Percentiles rank a stretch among this genome's conserved stretches.
phyloP scores from a whole-genome alignment of 805 yeast species.

The Metschnikowia reukaufii region DNA sequence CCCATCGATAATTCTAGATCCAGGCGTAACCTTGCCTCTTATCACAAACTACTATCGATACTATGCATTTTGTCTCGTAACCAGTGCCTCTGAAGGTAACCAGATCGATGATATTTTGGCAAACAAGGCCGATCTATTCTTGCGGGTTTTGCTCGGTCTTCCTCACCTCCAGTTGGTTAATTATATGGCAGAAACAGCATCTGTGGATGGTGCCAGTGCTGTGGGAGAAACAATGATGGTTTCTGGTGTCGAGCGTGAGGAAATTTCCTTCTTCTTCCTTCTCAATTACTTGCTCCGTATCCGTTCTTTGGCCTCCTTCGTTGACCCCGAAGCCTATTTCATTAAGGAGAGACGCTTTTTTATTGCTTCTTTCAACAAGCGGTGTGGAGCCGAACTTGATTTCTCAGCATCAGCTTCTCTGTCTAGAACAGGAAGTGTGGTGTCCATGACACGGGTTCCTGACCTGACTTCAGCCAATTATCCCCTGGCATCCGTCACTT shows the following conservation, averaged over 20 bases:
- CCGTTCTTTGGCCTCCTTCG: constrained; percentile 9
- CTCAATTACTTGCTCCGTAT: constrained; percentile 14
- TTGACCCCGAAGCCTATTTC: constrained; percentile 10
- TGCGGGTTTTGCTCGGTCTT: constrained; percentile 16
- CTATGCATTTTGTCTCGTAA: constrained; percentile 16
- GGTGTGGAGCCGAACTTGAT: constrained; percentile 19
- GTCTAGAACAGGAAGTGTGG: constrained; percentile 18
- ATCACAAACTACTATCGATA: constrained; percentile 18
- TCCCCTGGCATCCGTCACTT: constrained; percentile 1
- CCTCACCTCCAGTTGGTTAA: constrained; percentile 17
- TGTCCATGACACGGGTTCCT: constrained; percentile 12
- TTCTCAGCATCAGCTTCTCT: constrained; percentile 19
- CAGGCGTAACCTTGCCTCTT: constrained; percentile 4
- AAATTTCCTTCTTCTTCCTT: constrained; percentile 18
- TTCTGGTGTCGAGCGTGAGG: constrained; percentile 16
- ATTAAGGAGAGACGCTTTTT: constrained; percentile 13
- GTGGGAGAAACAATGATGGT: constrained; percentile 1
- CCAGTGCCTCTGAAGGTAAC: constrained; percentile 9
- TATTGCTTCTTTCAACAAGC: constrained; percentile 9
- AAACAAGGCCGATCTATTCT: constrained; percentile 16
- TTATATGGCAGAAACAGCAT: constrained; percentile 7
- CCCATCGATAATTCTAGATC: constrained; percentile 7
- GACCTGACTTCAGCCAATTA: not conserved
- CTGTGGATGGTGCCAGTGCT: not conserved
- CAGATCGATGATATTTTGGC: constrained; percentile 9